These are phyloP conservation scores for Solanum chacoense DNA, from an alignment of 305 asterid species.

Conservation along the genomic window DNA sequence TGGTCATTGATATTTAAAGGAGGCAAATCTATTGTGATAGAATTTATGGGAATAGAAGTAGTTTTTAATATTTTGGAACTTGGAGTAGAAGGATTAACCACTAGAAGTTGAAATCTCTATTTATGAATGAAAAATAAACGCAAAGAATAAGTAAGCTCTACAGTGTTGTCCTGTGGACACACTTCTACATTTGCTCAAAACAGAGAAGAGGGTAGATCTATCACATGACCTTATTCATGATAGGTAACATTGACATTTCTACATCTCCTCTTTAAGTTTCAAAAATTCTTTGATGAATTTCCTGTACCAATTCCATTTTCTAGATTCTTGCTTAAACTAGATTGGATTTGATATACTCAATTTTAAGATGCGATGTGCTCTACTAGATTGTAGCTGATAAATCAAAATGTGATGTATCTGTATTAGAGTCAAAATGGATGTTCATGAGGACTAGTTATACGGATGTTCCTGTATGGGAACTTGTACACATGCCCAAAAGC, in stretches of 20 bases:
- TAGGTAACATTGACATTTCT: neutral
- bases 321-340: neutral
- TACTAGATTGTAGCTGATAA: neutral
- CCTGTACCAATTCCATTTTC: neutral
- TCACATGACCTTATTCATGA: neutral
- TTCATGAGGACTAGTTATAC: neutral
- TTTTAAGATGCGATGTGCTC: neutral
- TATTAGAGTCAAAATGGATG: neutral
- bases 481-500: neutral
- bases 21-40: neutral
- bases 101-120: neutral
- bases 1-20: neutral
- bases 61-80: neutral
- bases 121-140: neutral
- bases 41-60: neutral
- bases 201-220: neutral
- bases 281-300: neutral
- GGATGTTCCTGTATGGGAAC: neutral
- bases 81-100: neutral
- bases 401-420: neutral
- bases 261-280: neutral
- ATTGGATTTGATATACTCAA: neutral
- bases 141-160: neutral
- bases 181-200: no score
- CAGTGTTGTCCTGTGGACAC: neutral